phyloP scores from a whole-genome alignment of 306 rosid genomes.

The Cucumis hystrix region DNA sequence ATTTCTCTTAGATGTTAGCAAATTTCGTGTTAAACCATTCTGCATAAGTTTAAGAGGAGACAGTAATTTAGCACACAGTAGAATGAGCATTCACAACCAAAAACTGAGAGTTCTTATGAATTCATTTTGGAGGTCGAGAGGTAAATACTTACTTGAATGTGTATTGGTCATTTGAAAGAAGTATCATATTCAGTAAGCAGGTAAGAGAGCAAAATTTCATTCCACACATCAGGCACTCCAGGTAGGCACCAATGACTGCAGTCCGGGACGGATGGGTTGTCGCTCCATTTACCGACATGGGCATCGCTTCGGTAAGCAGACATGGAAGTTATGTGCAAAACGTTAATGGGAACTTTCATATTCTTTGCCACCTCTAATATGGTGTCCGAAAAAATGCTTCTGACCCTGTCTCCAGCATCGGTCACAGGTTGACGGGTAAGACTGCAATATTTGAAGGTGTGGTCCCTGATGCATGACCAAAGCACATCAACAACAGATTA shows the following conservation, averaged over 20 bases:
- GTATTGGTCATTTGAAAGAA: constrained; percentile 4
- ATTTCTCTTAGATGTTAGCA: background rate
- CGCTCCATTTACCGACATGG: constrained; percentile 73
- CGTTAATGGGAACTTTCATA: constrained; percentile 35
- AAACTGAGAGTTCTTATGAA: background rate
- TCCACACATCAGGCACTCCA: constrained; percentile 98
- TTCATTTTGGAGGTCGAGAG: background rate
- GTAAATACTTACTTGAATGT: background rate
- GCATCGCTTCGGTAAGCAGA: constrained; percentile 72
- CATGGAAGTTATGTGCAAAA: constrained; percentile 62
- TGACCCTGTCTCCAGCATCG: constrained; percentile 34
- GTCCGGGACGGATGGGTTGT: constrained; percentile 63
- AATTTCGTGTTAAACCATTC: background rate
- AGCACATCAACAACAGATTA: constrained; percentile 4
- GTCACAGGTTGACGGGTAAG: constrained; percentile 55
- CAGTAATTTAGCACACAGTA: background rate
- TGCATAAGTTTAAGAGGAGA: background rate
- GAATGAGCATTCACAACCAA: background rate
- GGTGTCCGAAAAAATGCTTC: constrained; percentile 43
- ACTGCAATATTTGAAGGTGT: constrained; percentile 39
- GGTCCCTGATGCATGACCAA: constrained; percentile 40
- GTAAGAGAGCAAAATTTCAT: constrained; percentile 63
- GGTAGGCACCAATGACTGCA: constrained; percentile 99
- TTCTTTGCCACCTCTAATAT: constrained; percentile 39
- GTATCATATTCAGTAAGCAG: constrained; percentile 18